These are phyloP conservation scores for Cyberlindnera veronae DNA, from an alignment of 805 yeast genomes.

Conservation along the genomic window DNA sequence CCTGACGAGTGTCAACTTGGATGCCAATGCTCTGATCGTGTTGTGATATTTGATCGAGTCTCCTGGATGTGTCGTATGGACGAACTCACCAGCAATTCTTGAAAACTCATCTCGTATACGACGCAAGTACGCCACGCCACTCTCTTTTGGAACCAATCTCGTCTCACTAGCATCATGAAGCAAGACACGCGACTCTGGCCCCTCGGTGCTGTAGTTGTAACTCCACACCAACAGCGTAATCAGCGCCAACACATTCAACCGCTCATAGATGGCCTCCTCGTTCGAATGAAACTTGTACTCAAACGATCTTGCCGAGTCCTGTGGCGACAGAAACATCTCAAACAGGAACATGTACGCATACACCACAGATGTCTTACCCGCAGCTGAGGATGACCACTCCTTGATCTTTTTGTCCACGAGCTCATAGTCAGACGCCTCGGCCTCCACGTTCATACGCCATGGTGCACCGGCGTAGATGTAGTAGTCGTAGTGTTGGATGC, in stretches of 20 bases:
- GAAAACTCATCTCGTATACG: slow-evolving; percentile 45
- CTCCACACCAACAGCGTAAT: slow-evolving; percentile 44
- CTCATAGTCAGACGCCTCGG: slow-evolving; percentile 48
- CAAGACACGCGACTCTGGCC: slow-evolving; percentile 39
- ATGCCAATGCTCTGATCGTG: slow-evolving; percentile 39
- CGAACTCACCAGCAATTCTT: slow-evolving; percentile 29
- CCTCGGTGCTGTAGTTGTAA: slow-evolving; percentile 44
- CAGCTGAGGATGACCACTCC: slow-evolving; percentile 46
- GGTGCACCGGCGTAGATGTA: slow-evolving; percentile 82
- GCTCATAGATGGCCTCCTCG: slow-evolving; percentile 44
- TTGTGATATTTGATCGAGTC: slow-evolving; percentile 39
- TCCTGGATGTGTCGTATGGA: slow-evolving; percentile 29
- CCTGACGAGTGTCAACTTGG: slow-evolving; percentile 35
- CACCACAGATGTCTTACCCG: slow-evolving; percentile 51
- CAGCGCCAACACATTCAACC: slow-evolving; percentile 34
- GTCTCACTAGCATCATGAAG: slow-evolving; percentile 18
- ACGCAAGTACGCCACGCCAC: slow-evolving; percentile 47
- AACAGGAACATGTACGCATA: slow-evolving; percentile 60
- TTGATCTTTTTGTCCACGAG: slow-evolving; percentile 46
- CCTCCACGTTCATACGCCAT: slow-evolving; percentile 67
- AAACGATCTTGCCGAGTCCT: slow-evolving; percentile 38
- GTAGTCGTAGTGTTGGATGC: slow-evolving; percentile 73
- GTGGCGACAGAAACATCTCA: slow-evolving; percentile 59
- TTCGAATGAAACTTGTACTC: slow-evolving; percentile 47
- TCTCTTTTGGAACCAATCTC: slow-evolving; percentile 37